Evolutionary conservation across 192 early-diverging fungal species (phyloP), one percentile per base, ranked within the genome.

Genomic region (Allomyces javanicus): DNA sequence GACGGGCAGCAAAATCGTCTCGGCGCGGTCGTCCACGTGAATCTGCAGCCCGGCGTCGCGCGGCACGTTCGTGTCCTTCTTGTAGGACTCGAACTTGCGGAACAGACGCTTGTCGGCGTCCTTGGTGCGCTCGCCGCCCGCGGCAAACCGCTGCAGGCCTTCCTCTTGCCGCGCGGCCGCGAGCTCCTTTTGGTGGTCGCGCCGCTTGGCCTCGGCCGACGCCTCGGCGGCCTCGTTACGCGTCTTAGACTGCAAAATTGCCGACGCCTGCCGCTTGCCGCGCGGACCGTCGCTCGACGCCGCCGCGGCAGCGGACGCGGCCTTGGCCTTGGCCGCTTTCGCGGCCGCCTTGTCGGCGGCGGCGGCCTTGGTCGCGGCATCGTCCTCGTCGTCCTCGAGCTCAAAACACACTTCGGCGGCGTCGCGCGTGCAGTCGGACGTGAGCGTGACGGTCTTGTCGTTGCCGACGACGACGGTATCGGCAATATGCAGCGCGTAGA

Each of bases 21-120:
- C 90, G 45, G 83, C 85, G 40, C 84, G 82, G 64, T 82, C 77
- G 76, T 99, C 96, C 0, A 99, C 91, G 55, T 89, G 67, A 71
- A 99, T 97, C 85, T 90, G 71, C 14, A 24, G 50, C 67, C 80
- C 76, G 25, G 87, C 85, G 62, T 88, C 84, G 65, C 83, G 85
- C 10, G 96, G 96, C 62, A 99, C 70, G 25, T 85, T 81, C 0
- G 86, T 81, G 65, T 97, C 96, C 68, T 88, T 81, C 72, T 89
- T 86, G 74, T 99, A 99, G 80, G 91, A 92, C 73, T 97, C 96
- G 74, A 93, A 96, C 73, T 89, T 88, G 65, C 83, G 83, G 72
- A 94, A 90, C 22, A 81, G 79, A 21, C 79, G 81, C 70, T 87
- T 82, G 63, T 87, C 78, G 61, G 90, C 83, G 58, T 78, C 80